Conservation (phyloP, 2,329 filamentous ascomycete genomes). For the Aspergillus texensis region DNA sequence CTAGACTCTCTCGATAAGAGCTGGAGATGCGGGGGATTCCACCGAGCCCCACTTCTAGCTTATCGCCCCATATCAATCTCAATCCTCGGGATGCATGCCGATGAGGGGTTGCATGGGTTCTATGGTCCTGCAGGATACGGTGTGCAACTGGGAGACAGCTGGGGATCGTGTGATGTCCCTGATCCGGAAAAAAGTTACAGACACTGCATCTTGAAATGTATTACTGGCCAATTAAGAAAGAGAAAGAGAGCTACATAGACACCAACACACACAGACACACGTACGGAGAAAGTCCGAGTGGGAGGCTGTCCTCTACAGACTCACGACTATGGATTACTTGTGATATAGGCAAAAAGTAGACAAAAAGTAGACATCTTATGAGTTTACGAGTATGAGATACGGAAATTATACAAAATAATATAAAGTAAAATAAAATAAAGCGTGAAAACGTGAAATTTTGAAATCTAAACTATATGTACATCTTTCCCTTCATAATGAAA, state of each 20-base stretch:
- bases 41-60: not conserved
- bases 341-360: too few species aligned
- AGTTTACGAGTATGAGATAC: too few species aligned
- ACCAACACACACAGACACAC: too few species aligned
- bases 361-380: too few species aligned
- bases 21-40: not conserved
- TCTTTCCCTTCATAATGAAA: not conserved
- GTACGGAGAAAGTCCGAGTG: too few species aligned
- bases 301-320: too few species aligned
- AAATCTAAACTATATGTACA: not conserved
- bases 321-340: too few species aligned
- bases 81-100: not conserved
- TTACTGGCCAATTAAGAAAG: too few species aligned
- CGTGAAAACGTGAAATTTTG: not conserved
- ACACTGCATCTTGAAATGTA: not conserved
- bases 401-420: too few species aligned
- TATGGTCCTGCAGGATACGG: not conserved
- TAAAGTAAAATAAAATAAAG: too few species aligned
- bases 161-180: not conserved
- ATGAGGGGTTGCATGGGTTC: not conserved
- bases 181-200: not conserved
- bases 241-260: too few species aligned
- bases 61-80: not conserved
- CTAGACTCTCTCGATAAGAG: not conserved
- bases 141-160: not conserved